Percentiles rank a stretch among this genome's conserved stretches.
These are phyloP conservation scores for Phialophora tarda DNA, from an alignment of 2,329 filamentous ascomycete species.

Conservation along the genomic window DNA sequence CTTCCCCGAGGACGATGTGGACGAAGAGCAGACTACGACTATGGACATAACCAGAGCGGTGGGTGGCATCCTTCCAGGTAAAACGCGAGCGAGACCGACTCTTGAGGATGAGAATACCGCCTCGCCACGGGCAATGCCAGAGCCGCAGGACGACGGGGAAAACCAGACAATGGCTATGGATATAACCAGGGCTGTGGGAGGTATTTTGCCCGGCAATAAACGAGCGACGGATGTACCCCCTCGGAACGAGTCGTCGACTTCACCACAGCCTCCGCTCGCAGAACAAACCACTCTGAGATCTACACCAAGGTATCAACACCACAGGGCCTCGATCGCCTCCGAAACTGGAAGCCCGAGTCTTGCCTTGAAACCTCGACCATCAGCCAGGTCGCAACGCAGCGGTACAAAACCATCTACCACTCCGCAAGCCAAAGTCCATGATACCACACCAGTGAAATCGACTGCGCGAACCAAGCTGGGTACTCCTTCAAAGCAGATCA, in stretches of 20 bases:
- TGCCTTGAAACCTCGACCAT: constrained; percentile 56
- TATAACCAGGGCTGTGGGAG: constrained; percentile 67
- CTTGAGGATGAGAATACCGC: too few species aligned
- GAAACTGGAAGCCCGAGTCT: constrained; percentile 62
- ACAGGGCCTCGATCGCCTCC: constrained; percentile 49
- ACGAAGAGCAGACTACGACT: constrained; percentile 56
- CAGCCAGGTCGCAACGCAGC: constrained; percentile 56
- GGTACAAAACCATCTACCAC: constrained; percentile 52
- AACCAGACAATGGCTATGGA: constrained; percentile 68
- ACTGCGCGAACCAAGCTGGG: constrained; percentile 43
- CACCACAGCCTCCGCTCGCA: constrained; percentile 38
- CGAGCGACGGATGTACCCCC: constrained; percentile 9
- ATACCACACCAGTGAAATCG: constrained; percentile 39
- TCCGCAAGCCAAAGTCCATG: constrained; percentile 43
- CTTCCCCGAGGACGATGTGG: constrained; percentile 44
- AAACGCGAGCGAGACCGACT: constrained; percentile 51
- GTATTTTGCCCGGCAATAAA: constrained; percentile 56
- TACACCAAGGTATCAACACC: constrained; percentile 34
- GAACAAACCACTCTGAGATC: constrained; percentile 27
- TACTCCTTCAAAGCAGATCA: constrained; percentile 50
- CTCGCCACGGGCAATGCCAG: neutral
- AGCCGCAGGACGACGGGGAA: constrained; percentile 35
- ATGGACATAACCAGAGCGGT: constrained; percentile 72
- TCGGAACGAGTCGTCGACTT: constrained; percentile 37
- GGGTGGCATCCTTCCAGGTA: constrained; percentile 62